Evolutionary conservation across 1,139 yeast genomes (phyloP).

Genomic region (Hansenula anomala): DNA sequence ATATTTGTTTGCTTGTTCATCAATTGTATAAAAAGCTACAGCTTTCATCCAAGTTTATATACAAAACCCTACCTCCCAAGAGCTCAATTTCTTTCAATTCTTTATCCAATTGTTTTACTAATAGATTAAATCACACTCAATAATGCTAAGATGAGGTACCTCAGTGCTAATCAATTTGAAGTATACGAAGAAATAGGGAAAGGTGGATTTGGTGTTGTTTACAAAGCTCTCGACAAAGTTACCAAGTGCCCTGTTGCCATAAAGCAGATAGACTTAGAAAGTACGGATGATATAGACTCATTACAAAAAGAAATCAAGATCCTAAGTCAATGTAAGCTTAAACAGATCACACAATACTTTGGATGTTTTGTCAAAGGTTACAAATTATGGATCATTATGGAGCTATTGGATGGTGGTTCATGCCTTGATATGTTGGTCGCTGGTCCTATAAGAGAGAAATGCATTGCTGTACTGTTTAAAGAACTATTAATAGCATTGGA

Average conservation of each 20-base stretch:
- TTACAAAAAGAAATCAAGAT: constrained; percentile 77
- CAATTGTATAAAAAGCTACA: no score
- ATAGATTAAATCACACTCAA: no score
- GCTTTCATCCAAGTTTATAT: no score
- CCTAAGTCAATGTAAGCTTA: constrained; percentile 65
- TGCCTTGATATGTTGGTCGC: constrained; percentile 60
- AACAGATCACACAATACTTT: constrained; percentile 67
- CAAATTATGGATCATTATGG: constrained; percentile 86
- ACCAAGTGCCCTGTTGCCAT: constrained; percentile 54
- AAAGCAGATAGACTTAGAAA: constrained; percentile 75
- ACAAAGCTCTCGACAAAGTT: constrained; percentile 57
- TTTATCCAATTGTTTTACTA: no score
- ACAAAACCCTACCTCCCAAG: no score
- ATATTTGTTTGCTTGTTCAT: no score
- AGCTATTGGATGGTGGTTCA: constrained; percentile 80
- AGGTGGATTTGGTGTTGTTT: constrained; percentile 88
- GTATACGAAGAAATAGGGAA: constrained; percentile 77
- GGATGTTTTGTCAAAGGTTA: constrained; percentile 80
- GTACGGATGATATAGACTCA: constrained; percentile 70
- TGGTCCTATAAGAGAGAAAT: constrained; percentile 54
- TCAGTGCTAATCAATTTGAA: constrained; percentile 45
- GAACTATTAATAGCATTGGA: constrained; percentile 65
- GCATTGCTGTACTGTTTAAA: constrained; percentile 52
- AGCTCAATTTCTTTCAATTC: neutral
- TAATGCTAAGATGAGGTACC: constrained; percentile 18